Percentiles rank a stretch among this genome's conserved stretches.
phyloP scores from a whole-genome alignment of 1,284 basidiomycete genomes.

The Polyporus tsugae region DNA sequence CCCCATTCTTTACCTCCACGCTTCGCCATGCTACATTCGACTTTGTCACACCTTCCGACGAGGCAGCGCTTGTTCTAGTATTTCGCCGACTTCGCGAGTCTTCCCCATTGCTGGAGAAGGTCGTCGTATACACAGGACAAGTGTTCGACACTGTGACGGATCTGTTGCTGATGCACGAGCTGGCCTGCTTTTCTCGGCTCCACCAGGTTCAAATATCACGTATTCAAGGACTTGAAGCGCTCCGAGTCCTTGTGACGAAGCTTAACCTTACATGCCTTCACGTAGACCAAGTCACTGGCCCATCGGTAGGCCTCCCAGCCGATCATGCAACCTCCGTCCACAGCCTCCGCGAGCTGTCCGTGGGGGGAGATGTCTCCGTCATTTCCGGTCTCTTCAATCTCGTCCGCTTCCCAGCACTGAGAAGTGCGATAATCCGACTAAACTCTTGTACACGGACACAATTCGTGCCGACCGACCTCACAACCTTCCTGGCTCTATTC shows the following conservation, averaged over 20 bases:
- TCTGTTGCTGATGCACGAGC: neutral
- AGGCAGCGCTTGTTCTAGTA: neutral
- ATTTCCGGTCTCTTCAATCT: neutral
- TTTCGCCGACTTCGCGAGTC: neutral
- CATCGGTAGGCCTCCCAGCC: neutral
- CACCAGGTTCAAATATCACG: neutral
- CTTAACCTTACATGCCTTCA: neutral
- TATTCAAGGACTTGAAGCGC: neutral
- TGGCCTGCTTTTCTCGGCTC: neutral
- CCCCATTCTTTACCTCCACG: neutral
- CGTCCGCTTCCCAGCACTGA: neutral
- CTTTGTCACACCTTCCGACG: neutral
- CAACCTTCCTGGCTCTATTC: neutral
- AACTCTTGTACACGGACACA: neutral
- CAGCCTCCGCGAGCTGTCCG: neutral
- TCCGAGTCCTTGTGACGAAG: neutral
- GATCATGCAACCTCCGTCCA: neutral
- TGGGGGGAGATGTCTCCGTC: neutral
- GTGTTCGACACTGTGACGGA: neutral
- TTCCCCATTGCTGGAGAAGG: neutral
- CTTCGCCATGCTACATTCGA: neutral
- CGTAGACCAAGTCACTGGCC: neutral
- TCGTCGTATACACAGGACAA: neutral
- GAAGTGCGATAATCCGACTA: neutral
- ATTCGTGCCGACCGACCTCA: neutral